Base-by-base conservation (phyloP, 139 green algal species). In the Closterium sp. region DNA sequence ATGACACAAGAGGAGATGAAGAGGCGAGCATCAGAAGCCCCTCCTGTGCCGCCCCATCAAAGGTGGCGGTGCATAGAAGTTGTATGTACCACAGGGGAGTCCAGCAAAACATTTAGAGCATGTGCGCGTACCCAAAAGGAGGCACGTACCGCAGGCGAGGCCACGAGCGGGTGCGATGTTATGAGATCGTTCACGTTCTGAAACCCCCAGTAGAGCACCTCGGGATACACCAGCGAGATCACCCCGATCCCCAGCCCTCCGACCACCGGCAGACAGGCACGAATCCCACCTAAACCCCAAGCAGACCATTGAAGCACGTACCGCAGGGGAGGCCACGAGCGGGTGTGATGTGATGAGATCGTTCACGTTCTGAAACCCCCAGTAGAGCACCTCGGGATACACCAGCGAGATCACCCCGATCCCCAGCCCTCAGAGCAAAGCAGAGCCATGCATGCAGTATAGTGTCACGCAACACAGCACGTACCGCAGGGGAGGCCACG, bases 191-290 rank as follows among this genome's bases (percentile, higher is more conserved):
- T 97, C 0, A 98, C 95, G 94, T 98, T 98, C 89, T 96, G 92
- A 88, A 97, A 97, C 1, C 96, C 96, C 95, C 97, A 96, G 92
- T 98, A 98, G n/a, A 97, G 93, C 1, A 98, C 95, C 85, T 98
- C 96, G 11, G 97, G 97, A 38, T 95, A 97, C 2, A 91, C 92
- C 29, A 97, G 62, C 0, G 97, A 96, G 28, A 97, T 89, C 79
- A 96, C 24, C 31, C 97, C 97, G 4, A 96, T 96, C 19, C 92
- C 89, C 7, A 97, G 88, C 50, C 96, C 97, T 21, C 96, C 96
- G 27, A 97, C 32, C 1, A 93, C 90, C 1, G 97, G 97, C 34
- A 42, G 32, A 38, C 32, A 38, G 32, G 32, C 32, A 4, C 32
- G 32, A 4, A 38, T 38, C 32, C 32, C 32, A 2, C 6, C 45